These are phyloP conservation scores for Gomphus bonarii DNA, from an alignment of 1,284 basidiomycete species.

Conservation along the genomic window DNA sequence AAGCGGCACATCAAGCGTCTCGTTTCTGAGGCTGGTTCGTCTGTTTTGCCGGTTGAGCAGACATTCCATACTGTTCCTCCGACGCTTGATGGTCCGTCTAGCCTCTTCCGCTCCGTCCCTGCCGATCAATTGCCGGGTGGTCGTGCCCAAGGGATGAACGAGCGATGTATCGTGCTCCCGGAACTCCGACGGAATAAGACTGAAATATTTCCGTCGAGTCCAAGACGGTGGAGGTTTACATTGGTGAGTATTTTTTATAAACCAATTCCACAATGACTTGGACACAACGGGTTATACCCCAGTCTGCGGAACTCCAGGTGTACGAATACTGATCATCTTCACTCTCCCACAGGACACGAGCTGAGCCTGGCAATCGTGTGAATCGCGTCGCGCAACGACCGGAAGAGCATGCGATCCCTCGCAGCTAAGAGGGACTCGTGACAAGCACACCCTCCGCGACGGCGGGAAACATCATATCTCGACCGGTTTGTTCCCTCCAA, in stretches of 20 bases:
- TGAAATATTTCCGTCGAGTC: conserved; percentile 4
- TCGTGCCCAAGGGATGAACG: neutral
- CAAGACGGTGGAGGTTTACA: conserved; percentile 1
- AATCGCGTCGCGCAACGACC: neutral
- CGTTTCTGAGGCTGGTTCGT: neutral
- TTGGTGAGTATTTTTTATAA: neutral
- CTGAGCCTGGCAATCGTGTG: neutral
- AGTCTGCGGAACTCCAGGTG: neutral
- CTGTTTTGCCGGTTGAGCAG: neutral
- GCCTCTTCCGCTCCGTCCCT: conserved; percentile 2
- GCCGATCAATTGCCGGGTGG: conserved; percentile 2
- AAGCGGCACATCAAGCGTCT: conserved; percentile 2
- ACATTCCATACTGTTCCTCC: neutral
- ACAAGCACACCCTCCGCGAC: neutral
- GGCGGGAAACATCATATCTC: neutral
- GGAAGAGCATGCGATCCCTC: neutral
- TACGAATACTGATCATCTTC: neutral
- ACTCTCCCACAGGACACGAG: neutral
- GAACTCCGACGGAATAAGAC: neutral
- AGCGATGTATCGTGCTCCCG: neutral
- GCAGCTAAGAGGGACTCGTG: neutral
- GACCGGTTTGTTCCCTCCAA: neutral
- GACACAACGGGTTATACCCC: neutral
- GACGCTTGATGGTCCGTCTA: neutral
- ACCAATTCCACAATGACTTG: neutral